Evolutionary conservation across 2,329 filamentous ascomycete species (phyloP), one percentile per base, ranked within the genome.

Genomic region (Dothistroma septosporum): DNA sequence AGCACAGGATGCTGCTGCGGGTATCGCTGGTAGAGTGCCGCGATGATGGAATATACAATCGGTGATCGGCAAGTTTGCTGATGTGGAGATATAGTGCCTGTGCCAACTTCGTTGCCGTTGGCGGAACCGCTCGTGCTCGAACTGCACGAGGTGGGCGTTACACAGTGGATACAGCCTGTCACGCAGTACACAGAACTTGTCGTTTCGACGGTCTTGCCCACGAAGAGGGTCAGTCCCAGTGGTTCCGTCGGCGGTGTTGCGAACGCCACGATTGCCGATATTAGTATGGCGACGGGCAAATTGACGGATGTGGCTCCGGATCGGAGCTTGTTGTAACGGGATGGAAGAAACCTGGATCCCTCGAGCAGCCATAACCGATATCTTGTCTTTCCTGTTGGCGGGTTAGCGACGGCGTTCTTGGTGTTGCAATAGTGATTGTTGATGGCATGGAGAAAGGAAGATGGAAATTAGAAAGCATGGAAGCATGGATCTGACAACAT

Each of bases 181-280:
- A 44, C 41, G 41, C 41, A 44, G n/a, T 44, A n/a, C 14, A 44
- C 41, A 19, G 14, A 44, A 7, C 41, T 44, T 44, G 41, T 44
- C 14, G n/a, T 44, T 19, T 44, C 41, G 41, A 44, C 41, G n/a
- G 12, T 44, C 9, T 44, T 44, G 41, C 16, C 41, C 19, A n/a
- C 41, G 12, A 44, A 5, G 3, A 28, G 24, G 22, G 21, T 35
- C 57, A 16, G 50, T 59, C 21, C 48, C n/a, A 9, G 21, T 24
- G 46, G 57, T 70, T 24, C 63, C 55, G 50, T 59, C 66, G 58
- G 48, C 68, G 22, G 47, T 67, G 52, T 50, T 68, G 5, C 57
- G 28, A 35, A 33, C 37, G 32, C 41, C 19, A 44, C 32, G 12
- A 47, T n/a, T 37, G 21, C 21, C 21, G 9, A 19, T 19, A 24